Evolutionary conservation across 768 basidiomycete species (phyloP).

Genomic region (Mycena haematopus): DNA sequence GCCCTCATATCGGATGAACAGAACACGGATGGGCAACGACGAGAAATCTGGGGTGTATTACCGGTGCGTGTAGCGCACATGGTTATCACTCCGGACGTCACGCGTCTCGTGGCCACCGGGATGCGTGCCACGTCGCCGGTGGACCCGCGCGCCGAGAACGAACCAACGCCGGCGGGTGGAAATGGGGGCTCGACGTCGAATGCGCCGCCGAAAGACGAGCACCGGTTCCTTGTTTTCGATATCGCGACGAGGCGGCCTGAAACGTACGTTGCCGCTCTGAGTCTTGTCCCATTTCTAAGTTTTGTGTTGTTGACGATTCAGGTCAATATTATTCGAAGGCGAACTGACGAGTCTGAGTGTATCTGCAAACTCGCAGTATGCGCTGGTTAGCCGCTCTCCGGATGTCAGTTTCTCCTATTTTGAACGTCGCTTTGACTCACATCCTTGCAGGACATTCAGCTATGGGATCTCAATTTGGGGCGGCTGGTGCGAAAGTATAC

Average conservation of each 20-base stretch:
- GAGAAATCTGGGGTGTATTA: slow-evolving; percentile 70
- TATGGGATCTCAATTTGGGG: slow-evolving; percentile 80
- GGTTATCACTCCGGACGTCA: slow-evolving; percentile 84
- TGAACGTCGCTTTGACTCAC: slow-evolving; percentile 27
- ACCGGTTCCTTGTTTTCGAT: slow-evolving; percentile 81
- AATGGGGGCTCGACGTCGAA: slow-evolving; percentile 38
- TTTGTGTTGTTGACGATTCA: slow-evolving; percentile 40
- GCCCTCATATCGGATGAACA: slow-evolving; percentile 39
- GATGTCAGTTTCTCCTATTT: slow-evolving; percentile 60
- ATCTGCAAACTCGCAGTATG: slow-evolving; percentile 85
- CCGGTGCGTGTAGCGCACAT: slow-evolving; percentile 88
- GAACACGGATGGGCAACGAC: slow-evolving; percentile 77
- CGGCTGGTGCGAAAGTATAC: slow-evolving; percentile 80
- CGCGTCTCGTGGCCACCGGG: slow-evolving; percentile 85
- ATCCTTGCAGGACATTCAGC: slow-evolving; percentile 77
- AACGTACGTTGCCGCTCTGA: slow-evolving; percentile 56
- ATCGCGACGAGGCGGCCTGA: slow-evolving; percentile 70
- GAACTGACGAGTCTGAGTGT: slow-evolving; percentile 90
- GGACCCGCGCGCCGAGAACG: slow-evolving; percentile 40
- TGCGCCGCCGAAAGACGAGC: slow-evolving; percentile 48
- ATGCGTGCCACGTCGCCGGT: slow-evolving; percentile 49
- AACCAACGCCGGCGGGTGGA: slow-evolving; percentile 37
- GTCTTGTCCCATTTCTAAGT: neutral
- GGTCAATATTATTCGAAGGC: slow-evolving; percentile 71
- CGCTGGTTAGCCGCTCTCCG: slow-evolving; percentile 86